Base-by-base conservation (phyloP, 202 grass and related monocot species). In the Saccharum hybrid region DNA sequence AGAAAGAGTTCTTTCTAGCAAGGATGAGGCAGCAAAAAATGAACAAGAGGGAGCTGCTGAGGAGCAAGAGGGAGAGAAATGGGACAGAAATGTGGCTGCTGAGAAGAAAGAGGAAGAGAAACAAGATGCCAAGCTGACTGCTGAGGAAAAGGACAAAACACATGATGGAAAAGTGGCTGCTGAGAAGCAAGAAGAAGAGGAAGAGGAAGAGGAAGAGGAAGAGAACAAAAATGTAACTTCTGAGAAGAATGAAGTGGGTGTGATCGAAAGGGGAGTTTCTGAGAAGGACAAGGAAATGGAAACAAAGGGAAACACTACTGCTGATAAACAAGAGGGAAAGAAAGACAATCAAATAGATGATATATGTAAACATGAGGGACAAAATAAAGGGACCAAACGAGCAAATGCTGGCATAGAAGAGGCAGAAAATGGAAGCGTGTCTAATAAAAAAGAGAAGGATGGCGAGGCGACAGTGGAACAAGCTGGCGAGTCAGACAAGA, bases 291-390 rank as follows among this genome's bases (percentile, higher is more conserved):
- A 18, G n/a, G 12, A 77, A 28, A 54, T 36, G 10, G 51, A 74
- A 74, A 54, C 1, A 8, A 31, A 72, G 2, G 26, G 13, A 51
- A 36, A 52, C 15, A 33, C 23, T 19, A 18, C 14, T 71, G 72
- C 8, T 39, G 54, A 82, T 42, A 77, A 81, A 71, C 52, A 82
- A 77, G 73, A 49, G 7, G 72, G 18, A 81, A 74, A 68, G 65
- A 52, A 79, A 68, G 37, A 40, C 68, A 69, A 64, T 33, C 70
- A 73, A 26, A 33, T 33, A 11, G 45, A 33, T 72, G 70, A 2
- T 73, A 31, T 28, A 16, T 33, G 13, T 73, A 73, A 73, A 49
- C 70, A 73, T 19, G 43, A 33, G 28, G 45, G 26, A 10, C 43
- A 16, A 54, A 74, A 74, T 30, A 74, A 74, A 54, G 45, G 45